Conservation (phyloP, 2,329 filamentous ascomycete species). For the Beauveria brongniartii region DNA sequence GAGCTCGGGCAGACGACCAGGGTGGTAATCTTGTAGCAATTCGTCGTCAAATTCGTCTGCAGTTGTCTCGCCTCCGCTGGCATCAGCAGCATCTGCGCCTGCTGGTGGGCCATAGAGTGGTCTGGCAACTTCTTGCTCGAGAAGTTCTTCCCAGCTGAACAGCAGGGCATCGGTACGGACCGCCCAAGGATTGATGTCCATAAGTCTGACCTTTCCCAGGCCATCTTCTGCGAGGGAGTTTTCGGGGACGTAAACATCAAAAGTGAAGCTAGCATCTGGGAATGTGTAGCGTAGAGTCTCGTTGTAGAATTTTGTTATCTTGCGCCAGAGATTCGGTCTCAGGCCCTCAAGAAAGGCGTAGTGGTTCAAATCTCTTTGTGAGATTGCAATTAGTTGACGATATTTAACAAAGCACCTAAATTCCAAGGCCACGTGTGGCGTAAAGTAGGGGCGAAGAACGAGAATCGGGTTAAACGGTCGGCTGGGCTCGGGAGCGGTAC, state of each 20-base stretch:
- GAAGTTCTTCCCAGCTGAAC: constrained; percentile 83
- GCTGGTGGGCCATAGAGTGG: constrained; percentile 43
- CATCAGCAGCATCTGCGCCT: constrained; percentile 23
- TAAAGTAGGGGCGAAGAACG: constrained; percentile 80
- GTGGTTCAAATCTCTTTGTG: constrained; percentile 83
- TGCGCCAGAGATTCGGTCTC: constrained; percentile 55
- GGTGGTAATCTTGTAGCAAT: constrained; percentile 39
- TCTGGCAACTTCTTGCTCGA: constrained; percentile 58
- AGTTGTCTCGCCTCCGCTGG: constrained; percentile 28
- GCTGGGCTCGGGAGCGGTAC: constrained; percentile 31
- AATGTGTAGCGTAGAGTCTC: constrained; percentile 67
- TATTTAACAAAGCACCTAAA: constrained; percentile 93
- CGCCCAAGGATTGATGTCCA: constrained; percentile 96
- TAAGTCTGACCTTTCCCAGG: constrained; percentile 69
- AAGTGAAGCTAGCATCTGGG: constrained; percentile 74
- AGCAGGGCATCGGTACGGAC: constrained; percentile 78
- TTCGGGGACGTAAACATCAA: constrained; percentile 87
- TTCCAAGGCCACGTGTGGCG: constrained; percentile 82
- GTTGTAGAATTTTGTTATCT: constrained; percentile 71
- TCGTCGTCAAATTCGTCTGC: constrained; percentile 32
- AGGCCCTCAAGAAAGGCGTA: constrained; percentile 70
- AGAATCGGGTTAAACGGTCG: constrained; percentile 63
- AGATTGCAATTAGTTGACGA: constrained; percentile 70
- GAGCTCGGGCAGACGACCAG: constrained; percentile 65
- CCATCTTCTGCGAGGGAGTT: constrained; percentile 45